Percentiles rank a stretch among this genome's conserved stretches.
Conservation (phyloP, 2,329 filamentous ascomycete species). For the Aspergillus thermomutatus region DNA sequence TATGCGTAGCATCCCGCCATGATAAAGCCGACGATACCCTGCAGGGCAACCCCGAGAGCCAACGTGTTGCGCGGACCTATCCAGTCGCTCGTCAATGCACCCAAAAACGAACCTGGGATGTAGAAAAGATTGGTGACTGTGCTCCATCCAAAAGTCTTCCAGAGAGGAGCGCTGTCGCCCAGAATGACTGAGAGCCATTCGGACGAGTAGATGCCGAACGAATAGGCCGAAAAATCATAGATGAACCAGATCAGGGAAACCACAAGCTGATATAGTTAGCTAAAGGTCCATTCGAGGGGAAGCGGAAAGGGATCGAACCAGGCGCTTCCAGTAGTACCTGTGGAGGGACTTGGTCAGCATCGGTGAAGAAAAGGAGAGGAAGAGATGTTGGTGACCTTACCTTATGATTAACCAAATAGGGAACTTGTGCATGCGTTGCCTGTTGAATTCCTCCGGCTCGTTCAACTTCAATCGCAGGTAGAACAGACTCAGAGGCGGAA, state of each 20-base stretch:
- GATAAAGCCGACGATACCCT: conserved; percentile 79
- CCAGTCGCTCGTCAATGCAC: conserved; percentile 73
- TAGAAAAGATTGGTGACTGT: conserved; percentile 87
- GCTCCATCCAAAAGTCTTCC: conserved; percentile 82
- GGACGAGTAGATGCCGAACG: conserved; percentile 80
- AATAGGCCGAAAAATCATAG: conserved; percentile 81
- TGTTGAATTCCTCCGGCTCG: conserved; percentile 74
- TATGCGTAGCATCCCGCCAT: conserved; percentile 76
- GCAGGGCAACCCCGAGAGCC: conserved; percentile 64
- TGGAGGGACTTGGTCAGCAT: conserved; percentile 17
- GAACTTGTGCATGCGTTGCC: conserved; percentile 65
- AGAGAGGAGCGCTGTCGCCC: conserved; percentile 59
- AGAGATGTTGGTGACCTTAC: conserved; percentile 21
- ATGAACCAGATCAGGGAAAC: conserved; percentile 81
- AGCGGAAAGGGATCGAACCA: conserved; percentile 39
- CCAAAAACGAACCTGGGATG: conserved; percentile 74
- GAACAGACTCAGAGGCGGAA: conserved; percentile 72
- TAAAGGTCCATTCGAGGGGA: background rate
- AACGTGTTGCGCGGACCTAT: conserved; percentile 76
- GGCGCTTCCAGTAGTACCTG: conserved; percentile 69
- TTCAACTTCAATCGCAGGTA: conserved; percentile 68
- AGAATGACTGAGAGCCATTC: conserved; percentile 60
- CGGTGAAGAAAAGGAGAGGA: conserved; percentile 40
- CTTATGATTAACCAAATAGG: conserved; percentile 51
- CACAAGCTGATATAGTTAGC: conserved; percentile 38